Base-by-base conservation (phyloP, 345 rosid genomes). In the Corymbia maculata region DNA sequence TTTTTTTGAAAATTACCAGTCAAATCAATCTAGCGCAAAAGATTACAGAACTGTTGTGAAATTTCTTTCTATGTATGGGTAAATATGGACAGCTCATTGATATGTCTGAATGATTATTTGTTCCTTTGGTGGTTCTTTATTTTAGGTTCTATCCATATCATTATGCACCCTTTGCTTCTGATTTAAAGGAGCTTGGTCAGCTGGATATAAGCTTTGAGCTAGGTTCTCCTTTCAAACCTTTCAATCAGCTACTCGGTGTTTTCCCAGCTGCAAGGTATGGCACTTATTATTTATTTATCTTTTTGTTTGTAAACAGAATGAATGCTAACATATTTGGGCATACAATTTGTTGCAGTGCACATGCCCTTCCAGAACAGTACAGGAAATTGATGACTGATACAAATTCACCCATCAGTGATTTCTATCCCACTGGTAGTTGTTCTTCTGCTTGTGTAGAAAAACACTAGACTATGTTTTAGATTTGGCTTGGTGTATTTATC, bases 141-240 rank as follows among this genome's bases (percentile, higher is more conserved):
- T 92, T 88, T 93, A 95, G 98, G 98, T 98, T 95, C 93, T 98
- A 96, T 93, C 99, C 99, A 12, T 98, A 96, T 89, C 98, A 98
- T 88, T 97, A 97, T 92, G 99, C 99, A 19, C 99, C 99, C 87
- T 98, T 98, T 93, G 99, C 99, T 86, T 97, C 99, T 89, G 99
- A 98, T 94, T 94, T 98, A 85, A 98, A 92, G 93, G 92, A 89
- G 89, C 98, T 98, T 85, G 96, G 89, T 87, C 89, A 93, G 91
- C 90, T 98, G 92, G 86, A 97, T 85, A 95, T 96, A 52, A 91
- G 85, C 50, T 97, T 94, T 92, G 96, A 97, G 88, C 84, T 95
- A 57, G 99, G 99, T 44, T 66, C 94, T 61, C 98, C 98, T 50
- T 97, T 98, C 91, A 97, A 94, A 89, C 99, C 99, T 84, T 98